phyloP scores from a whole-genome alignment of 108 stramenopile genomes.

The Fistulifera pelliculosa region DNA sequence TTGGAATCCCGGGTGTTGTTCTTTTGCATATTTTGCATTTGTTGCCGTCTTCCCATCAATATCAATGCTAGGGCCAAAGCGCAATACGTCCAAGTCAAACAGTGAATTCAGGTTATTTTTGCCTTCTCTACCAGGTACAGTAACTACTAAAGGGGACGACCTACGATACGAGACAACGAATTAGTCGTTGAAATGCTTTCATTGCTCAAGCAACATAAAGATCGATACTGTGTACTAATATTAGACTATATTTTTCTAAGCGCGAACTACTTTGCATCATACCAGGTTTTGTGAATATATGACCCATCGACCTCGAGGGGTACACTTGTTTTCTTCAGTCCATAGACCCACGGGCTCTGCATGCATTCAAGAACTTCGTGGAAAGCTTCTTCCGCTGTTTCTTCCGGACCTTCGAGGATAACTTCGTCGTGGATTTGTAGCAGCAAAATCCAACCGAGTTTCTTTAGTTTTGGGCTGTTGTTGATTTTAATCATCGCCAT shows the following conservation, averaged over 20 bases:
- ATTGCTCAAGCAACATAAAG: no score
- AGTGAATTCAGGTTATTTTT: no score
- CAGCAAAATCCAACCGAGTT: slow-evolving; percentile 92
- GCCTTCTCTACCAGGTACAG: no score
- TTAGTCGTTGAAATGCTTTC: no score
- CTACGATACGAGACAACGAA: no score
- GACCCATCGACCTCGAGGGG: slow-evolving; percentile 94
- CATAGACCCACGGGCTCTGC: slow-evolving; percentile 92
- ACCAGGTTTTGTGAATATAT: slow-evolving; percentile 88
- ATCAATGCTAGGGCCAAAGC: no score
- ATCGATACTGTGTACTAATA: no score
- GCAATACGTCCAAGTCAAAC: no score
- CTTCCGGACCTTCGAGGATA: slow-evolving; percentile 98
- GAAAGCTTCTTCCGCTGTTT: slow-evolving; percentile 91
- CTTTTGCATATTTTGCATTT: neutral
- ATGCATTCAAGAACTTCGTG: slow-evolving; percentile 83
- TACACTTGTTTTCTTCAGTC: slow-evolving; percentile 77
- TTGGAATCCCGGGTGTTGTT: slow-evolving; percentile 7
- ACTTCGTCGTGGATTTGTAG: slow-evolving; percentile 99
- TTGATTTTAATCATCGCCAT: slow-evolving; percentile 99
- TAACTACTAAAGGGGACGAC: no score
- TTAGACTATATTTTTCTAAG: no score
- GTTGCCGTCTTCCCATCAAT: neutral
- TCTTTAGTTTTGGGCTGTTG: slow-evolving; percentile 54
- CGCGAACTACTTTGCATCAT: slow-evolving; percentile 90